Percentiles rank a stretch among this genome's conserved stretches.
Conservation (phyloP, 331 rosid genomes). For the Quercus lobata region DNA sequence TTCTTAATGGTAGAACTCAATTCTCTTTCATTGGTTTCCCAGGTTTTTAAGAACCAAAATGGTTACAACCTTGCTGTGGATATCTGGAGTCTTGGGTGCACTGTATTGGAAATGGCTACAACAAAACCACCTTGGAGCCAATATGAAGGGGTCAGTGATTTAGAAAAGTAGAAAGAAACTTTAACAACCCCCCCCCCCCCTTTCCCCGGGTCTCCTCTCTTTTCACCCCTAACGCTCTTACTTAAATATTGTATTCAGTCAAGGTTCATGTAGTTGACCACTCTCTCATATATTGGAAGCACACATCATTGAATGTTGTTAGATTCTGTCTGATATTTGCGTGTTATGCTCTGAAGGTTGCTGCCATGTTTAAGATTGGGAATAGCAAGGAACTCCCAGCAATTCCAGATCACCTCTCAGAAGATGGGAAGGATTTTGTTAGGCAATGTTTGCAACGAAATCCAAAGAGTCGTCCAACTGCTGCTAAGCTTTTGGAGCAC, state of each 20-base stretch:
- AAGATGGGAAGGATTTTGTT: constrained; percentile 87
- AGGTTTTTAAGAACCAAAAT: constrained; percentile 80
- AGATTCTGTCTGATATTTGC: constrained; percentile 18
- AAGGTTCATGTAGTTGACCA: background rate
- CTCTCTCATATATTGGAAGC: background rate
- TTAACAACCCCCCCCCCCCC: background rate
- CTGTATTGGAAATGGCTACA: constrained; percentile 98
- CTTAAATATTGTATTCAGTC: background rate
- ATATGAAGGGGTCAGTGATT: constrained; percentile 79
- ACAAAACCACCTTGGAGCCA: constrained; percentile 99
- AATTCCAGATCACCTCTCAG: constrained; percentile 84
- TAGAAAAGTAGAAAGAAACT: constrained; percentile 3
- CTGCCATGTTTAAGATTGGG: constrained; percentile 99
- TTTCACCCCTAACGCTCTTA: background rate
- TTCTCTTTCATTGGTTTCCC: constrained; percentile 23
- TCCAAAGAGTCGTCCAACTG: constrained; percentile 80
- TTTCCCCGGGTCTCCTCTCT: too few relatives aligned
- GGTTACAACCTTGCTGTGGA: constrained; percentile 93
- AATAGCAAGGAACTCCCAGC: constrained; percentile 93
- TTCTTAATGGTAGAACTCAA: constrained; percentile 21
- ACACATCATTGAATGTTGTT: background rate
- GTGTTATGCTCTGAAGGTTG: constrained; percentile 55
- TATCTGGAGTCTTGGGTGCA: constrained; percentile 99
- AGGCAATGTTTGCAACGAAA: constrained; percentile 80
- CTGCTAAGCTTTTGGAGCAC: constrained; percentile 75